Conservation (phyloP, 2,329 filamentous ascomycete species). For the Fusarium decemcellulare region DNA sequence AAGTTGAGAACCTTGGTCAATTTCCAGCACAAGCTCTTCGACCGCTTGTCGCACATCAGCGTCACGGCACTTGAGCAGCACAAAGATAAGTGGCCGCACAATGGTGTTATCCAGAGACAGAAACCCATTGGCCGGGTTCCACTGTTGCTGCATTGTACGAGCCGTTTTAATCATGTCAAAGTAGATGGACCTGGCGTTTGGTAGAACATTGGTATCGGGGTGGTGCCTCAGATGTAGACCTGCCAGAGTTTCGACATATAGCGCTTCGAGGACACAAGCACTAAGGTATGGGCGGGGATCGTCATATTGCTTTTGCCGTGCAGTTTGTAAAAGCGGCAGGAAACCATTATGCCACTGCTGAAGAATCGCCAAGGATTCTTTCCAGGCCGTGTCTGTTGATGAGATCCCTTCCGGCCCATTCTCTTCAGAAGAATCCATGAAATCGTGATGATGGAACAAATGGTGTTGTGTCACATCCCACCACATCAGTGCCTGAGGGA, state of each 20-base stretch:
- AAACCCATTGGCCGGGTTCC: neutral
- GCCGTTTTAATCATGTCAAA: conserved; percentile 36
- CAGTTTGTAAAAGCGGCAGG: conserved; percentile 25
- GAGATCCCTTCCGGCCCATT: neutral
- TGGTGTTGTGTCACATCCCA: conserved; percentile 39
- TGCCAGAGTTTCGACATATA: conserved; percentile 38
- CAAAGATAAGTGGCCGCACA: conserved; percentile 36
- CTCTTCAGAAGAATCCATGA: neutral
- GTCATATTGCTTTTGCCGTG: conserved; percentile 11
- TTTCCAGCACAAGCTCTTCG: conserved; percentile 17
- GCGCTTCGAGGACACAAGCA: conserved; percentile 36
- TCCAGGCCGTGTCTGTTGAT: conserved; percentile 14
- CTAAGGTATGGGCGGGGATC: conserved; percentile 27
- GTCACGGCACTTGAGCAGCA: conserved; percentile 40
- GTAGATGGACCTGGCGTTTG: conserved; percentile 33
- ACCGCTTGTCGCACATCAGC: conserved; percentile 20
- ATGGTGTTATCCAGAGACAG: conserved; percentile 36
- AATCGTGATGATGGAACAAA: conserved; percentile 13
- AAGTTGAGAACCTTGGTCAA: conserved; percentile 22
- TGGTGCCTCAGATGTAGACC: conserved; percentile 23
- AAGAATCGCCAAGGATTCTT: conserved; percentile 17
- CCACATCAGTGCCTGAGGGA: conserved; percentile 33
- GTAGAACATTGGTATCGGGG: conserved; percentile 27
- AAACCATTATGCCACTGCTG: conserved; percentile 37
- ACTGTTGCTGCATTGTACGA: conserved; percentile 12